Base-by-base conservation (phyloP, 2,329 filamentous ascomycete species). In the Aotearoamyces nothofagi region DNA sequence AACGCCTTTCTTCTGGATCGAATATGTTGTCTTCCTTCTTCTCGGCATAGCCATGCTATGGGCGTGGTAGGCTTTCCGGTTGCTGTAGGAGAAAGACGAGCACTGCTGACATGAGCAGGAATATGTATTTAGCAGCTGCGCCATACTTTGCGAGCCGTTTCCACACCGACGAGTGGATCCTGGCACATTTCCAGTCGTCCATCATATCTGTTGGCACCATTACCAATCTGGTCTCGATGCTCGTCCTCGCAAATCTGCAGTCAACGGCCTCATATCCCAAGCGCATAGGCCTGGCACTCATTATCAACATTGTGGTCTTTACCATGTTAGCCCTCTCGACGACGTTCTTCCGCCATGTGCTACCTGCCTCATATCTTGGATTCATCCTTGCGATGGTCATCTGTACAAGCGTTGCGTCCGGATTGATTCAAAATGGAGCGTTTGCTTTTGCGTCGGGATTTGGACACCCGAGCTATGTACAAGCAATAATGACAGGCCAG, bases 101-200 rank as follows among this genome's bases (percentile, higher is more conserved):
- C n/a, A n/a, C 29, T 24, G 22, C 24, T 32, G 30, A 23, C 26
- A 27, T 37, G 23, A 31, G 10, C 40, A 87, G 83, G 83, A 96
- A 96, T 60, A 94, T 94, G 87, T 94, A 96, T 53, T 70, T 96
- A 42, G 87, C 90, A 25, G 84, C 87, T 6, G 82, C 83, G 2
- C 83, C 87, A 4, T 96, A 96, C 60, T 94, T 96, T 56, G 74
- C 86, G 46, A 64, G 62, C 27, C 82, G 87, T 41, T 92, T 96
- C 53, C 58, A 66, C 25, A 62, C 65, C 35, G 70, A 76, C 48
- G 57, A 69, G 30, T 79, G 72, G 63, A 75, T 92, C 32, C 63
- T 76, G 19, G 63, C 70, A 38, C 81, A 84, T 58, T 96, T 92
- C 57, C 87, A 94, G 51, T 78, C 87, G 8, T 75, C 81, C 33